Conservation (phyloP, 495 filamentous ascomycete species). For the Penicillium argentinense region DNA sequence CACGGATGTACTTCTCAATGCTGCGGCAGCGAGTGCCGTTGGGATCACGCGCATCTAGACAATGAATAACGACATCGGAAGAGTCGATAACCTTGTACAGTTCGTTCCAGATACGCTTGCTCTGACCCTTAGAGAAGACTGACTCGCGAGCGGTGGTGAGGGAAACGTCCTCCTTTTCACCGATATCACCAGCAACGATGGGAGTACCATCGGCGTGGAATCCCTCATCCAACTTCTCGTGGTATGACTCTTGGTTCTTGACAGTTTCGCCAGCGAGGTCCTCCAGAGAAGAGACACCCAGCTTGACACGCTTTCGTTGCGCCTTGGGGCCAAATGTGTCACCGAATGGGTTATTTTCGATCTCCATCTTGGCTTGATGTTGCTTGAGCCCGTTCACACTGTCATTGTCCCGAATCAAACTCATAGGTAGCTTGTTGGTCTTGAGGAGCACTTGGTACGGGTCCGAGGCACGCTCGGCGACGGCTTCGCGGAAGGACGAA, state of each 20-base stretch:
- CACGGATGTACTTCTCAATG: conserved; percentile 87
- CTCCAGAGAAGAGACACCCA: conserved; percentile 74
- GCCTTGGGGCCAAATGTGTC: conserved; percentile 93
- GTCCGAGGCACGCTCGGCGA: conserved; percentile 84
- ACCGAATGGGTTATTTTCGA: conserved; percentile 81
- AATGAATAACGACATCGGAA: conserved; percentile 92
- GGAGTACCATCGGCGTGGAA: conserved; percentile 68
- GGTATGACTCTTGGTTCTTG: conserved; percentile 74
- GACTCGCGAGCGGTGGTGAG: conserved; percentile 75
- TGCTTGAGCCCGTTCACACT: conserved; percentile 78
- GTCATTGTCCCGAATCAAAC: conserved; percentile 65
- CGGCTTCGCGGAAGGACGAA: conserved; percentile 83
- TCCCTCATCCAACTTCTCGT: conserved; percentile 73
- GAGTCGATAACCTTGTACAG: conserved; percentile 97
- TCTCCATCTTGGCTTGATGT: conserved; percentile 90
- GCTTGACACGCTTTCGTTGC: conserved; percentile 86
- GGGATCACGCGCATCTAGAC: conserved; percentile 92
- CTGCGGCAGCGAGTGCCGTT: conserved; percentile 84
- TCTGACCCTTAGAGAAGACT: conserved; percentile 92
- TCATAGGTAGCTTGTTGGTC: conserved; percentile 91
- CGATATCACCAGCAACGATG: conserved; percentile 51
- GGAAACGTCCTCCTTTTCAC: conserved; percentile 48
- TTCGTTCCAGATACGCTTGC: conserved; percentile 96
- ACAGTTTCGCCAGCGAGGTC: conserved; percentile 79
- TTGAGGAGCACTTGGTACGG: conserved; percentile 91